Conservation (phyloP, 2,329 filamentous ascomycete genomes). For the Botrytis medusae region DNA sequence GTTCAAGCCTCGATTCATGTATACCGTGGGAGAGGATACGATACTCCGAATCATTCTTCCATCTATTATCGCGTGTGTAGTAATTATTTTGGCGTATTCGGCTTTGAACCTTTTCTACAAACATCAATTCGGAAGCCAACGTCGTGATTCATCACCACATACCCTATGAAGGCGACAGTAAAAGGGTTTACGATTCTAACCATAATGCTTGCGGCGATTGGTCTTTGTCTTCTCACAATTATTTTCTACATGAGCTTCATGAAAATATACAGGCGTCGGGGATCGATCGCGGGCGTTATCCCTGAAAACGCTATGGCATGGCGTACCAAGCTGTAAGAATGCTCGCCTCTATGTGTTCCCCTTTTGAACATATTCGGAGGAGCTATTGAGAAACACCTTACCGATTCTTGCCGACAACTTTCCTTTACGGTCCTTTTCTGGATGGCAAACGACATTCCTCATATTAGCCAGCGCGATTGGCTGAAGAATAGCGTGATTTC, state of each 20-base stretch:
- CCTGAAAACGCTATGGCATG: slow-evolving; percentile 9
- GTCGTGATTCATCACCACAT: slow-evolving; percentile 7
- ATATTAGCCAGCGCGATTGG: not conserved
- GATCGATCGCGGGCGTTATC: slow-evolving; percentile 11
- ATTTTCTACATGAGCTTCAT: slow-evolving; percentile 15
- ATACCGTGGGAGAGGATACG: slow-evolving; percentile 17
- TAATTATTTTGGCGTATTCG: slow-evolving; percentile 18
- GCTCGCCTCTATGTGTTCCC: not conserved
- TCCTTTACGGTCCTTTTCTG: not conserved
- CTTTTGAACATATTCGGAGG: slow-evolving; percentile 8
- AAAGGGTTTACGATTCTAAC: slow-evolving; percentile 2
- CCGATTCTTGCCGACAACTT: slow-evolving; percentile 3
- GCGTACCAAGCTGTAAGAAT: slow-evolving; percentile 17
- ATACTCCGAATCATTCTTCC: slow-evolving; percentile 22
- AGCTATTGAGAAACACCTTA: not conserved
- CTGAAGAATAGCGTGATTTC: not conserved
- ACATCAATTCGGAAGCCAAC: slow-evolving; percentile 21
- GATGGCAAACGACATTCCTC: not conserved
- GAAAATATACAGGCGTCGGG: not conserved
- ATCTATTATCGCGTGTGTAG: slow-evolving; percentile 19
- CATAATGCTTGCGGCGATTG: not conserved
- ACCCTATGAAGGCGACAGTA: slow-evolving; percentile 16
- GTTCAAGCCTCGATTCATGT: slow-evolving; percentile 8
- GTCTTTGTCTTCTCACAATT: slow-evolving; percentile 1
- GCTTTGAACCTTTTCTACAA: slow-evolving; percentile 21